Conservation (phyloP, 352 stramenopile genomes). For the Phytopythium cucurbitacearum region DNA sequence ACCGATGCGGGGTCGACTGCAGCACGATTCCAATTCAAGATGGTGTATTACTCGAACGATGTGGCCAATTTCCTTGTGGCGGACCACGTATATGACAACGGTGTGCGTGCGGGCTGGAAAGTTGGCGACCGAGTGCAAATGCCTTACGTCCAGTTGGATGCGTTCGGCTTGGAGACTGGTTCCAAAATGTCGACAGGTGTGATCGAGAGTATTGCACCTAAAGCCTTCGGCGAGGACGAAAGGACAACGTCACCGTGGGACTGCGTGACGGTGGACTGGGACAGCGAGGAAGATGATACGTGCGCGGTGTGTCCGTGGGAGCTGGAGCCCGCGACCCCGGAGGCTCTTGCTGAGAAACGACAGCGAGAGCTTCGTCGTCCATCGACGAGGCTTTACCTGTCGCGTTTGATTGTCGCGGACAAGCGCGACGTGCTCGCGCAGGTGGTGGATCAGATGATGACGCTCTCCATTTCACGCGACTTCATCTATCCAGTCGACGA, state of each 20-base stretch:
- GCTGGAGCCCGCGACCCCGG: constrained; percentile 40
- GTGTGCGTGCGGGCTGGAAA: constrained; percentile 67
- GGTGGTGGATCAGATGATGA: constrained; percentile 57
- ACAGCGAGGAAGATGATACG: constrained; percentile 62
- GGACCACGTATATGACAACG: constrained; percentile 76
- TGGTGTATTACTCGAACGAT: constrained; percentile 75
- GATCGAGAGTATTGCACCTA: constrained; percentile 36
- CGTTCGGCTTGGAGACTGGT: constrained; percentile 50
- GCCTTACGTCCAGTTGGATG: constrained; percentile 63
- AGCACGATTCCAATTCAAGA: constrained; percentile 54
- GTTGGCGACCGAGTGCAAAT: constrained; percentile 71
- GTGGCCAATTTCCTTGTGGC: constrained; percentile 83
- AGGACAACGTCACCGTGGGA: constrained; percentile 66
- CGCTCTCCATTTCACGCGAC: constrained; percentile 64
- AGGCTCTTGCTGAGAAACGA: constrained; percentile 38
- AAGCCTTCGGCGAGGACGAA: constrained; percentile 15
- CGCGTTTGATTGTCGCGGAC: constrained; percentile 36
- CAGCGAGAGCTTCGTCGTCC: constrained; percentile 27
- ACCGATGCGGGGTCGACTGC: constrained; percentile 6
- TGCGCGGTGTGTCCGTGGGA: constrained; percentile 79
- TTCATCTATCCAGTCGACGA: constrained; percentile 80
- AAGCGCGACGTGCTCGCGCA: constrained; percentile 49
- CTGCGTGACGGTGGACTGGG: constrained; percentile 66
- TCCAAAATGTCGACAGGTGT: constrained; percentile 61
- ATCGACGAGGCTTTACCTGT: constrained; percentile 41